Percentiles rank a stretch among this genome's conserved stretches.
phyloP scores from a whole-genome alignment of 805 yeast genomes.

The Candida xyloterini region DNA sequence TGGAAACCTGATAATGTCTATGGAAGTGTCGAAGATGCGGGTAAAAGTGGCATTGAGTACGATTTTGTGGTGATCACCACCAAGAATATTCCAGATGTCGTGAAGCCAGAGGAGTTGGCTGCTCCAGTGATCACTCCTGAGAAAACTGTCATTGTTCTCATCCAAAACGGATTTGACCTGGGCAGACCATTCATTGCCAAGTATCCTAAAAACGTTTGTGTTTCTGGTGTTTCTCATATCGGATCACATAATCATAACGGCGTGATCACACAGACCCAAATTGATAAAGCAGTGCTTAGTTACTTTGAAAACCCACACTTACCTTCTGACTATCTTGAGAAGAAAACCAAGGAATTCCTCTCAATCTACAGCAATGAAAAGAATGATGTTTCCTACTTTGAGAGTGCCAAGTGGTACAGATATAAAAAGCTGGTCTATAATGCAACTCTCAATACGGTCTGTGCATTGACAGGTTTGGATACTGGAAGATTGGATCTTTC shows the following conservation, averaged over 20 bases:
- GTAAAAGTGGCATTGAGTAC: conserved; percentile 37
- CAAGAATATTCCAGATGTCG: conserved; percentile 60
- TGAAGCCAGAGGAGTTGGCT: conserved; percentile 47
- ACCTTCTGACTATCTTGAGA: conserved; percentile 29
- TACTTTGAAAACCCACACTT: conserved; percentile 44
- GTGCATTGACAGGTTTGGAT: conserved; percentile 58
- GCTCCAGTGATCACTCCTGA: conserved; percentile 46
- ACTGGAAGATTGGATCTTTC: conserved; percentile 50
- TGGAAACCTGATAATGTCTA: conserved; percentile 54
- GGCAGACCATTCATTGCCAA: conserved; percentile 52
- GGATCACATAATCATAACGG: conserved; percentile 57
- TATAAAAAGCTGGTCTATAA: conserved; percentile 70
- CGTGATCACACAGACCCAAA: conserved; percentile 41
- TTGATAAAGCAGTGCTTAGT: conserved; percentile 49
- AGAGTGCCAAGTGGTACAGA: conserved; percentile 48
- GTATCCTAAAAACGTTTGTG: conserved; percentile 47
- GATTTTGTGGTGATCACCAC: conserved; percentile 60
- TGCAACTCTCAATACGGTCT: conserved; percentile 60
- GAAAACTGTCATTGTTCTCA: conserved; percentile 48
- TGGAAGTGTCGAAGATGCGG: conserved; percentile 36
- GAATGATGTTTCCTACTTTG: conserved; percentile 39
- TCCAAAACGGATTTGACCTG: conserved; percentile 67
- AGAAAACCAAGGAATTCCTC: conserved; percentile 43
- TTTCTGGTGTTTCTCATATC: conserved; percentile 64
- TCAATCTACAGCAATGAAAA: conserved; percentile 42